Conservation (phyloP, 2,329 filamentous ascomycete species). For the Elsinoe batatas region DNA sequence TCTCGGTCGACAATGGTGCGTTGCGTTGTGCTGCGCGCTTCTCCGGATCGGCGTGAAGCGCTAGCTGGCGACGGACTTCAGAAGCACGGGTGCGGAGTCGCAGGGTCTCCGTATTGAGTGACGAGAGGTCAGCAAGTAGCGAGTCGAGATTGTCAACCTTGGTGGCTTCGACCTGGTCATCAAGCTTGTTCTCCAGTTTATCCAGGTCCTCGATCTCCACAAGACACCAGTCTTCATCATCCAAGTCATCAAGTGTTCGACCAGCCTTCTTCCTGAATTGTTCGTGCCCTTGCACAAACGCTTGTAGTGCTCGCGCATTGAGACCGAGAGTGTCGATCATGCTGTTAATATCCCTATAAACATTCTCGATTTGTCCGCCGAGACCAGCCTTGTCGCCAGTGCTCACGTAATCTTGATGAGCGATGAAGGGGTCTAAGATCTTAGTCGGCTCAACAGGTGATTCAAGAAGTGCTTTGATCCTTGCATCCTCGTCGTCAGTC, state of each 20-base stretch:
- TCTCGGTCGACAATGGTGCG: slow-evolving; percentile 73
- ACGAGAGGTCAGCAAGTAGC: slow-evolving; percentile 58
- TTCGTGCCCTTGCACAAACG: slow-evolving; percentile 57
- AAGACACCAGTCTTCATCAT: slow-evolving; percentile 55
- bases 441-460: slow-evolving; percentile 53
- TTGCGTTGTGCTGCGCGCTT: slow-evolving; percentile 54
- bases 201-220: slow-evolving; percentile 64
- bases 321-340: slow-evolving; percentile 92
- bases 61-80: slow-evolving; percentile 68
- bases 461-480: slow-evolving; percentile 52
- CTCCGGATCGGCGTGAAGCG: slow-evolving; percentile 57
- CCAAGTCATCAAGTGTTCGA: slow-evolving; percentile 56
- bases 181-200: slow-evolving; percentile 41
- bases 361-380: slow-evolving; percentile 39
- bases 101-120: slow-evolving; percentile 59
- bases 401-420: slow-evolving; percentile 38
- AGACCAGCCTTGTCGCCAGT: slow-evolving; percentile 32
- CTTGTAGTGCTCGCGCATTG: slow-evolving; percentile 59
- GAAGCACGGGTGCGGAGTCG: slow-evolving; percentile 66
- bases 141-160: slow-evolving; percentile 58
- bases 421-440: slow-evolving; percentile 58
- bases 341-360: slow-evolving; percentile 73
- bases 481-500: slow-evolving; percentile 60
- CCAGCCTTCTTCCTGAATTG: slow-evolving; percentile 42
- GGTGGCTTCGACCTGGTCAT: slow-evolving; percentile 56